Evolutionary conservation across 2,329 filamentous ascomycete species (phyloP), one percentile per base, ranked within the genome.

Genomic region (Paecilomyces sp.): DNA sequence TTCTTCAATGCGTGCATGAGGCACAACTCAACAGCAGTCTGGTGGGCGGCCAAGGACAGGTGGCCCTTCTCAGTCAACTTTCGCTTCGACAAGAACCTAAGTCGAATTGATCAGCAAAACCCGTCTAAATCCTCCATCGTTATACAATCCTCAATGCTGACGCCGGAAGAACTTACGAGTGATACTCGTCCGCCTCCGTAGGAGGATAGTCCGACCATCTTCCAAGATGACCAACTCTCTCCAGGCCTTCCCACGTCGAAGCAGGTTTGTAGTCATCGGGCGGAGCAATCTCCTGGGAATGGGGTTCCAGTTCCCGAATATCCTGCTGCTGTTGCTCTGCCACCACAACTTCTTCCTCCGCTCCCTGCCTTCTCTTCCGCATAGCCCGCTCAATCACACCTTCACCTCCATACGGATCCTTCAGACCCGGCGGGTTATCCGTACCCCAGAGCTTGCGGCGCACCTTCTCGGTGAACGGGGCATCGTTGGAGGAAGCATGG

Each of bases 11-110:
- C 68, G 61, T 74, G 74, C 68, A 85, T 70, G 2, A 82, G 71
- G 61, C 80, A 79, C 3, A 84, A 71, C 67, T 88, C 85, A 4
- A 86, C 79, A 11, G 83, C 74, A 3, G 84, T 80, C 62, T 83
- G 79, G 62, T 83, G 82, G 50, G 87, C 77, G 33, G 80, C 76
- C 52, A 68, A 71, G 50, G 74, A 66, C 58, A 79, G 63, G 30
- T 75, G 68, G 6, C 72, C 67, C 9, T 65, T 64, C 57, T 77
- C 69, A 5, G 65, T 69, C 50, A 74, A 61, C 58, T 71, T 75
- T 50, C 74, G 68, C 50, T 66, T 62, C 11, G 74, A 69, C 60
- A 77, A 65, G 65, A 81, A 74, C 13, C 71, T 73, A 55, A 5
- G 50, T 36, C 47, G 15, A 15, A 18, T 18, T 47, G 15, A 53